phyloP scores from a whole-genome alignment of 2,329 filamentous ascomycete species.

The Ascochyta fabae region DNA sequence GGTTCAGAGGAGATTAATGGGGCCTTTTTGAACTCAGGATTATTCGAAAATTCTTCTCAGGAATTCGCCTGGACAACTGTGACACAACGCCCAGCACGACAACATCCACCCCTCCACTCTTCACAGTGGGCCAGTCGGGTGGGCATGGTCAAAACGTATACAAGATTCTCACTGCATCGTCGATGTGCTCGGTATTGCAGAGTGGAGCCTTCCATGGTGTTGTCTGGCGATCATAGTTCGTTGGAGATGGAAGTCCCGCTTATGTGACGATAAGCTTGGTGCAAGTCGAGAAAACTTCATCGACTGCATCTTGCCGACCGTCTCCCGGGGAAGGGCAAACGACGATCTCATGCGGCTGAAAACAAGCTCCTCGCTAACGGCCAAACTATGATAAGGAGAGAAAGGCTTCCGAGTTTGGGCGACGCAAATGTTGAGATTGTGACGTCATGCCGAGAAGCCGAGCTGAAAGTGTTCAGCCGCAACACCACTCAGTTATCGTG shows the following conservation, averaged over 20 bases:
- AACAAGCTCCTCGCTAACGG: constrained; percentile 9
- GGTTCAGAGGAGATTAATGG: neutral
- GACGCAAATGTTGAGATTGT: neutral
- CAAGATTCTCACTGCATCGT: constrained; percentile 10
- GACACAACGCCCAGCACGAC: constrained; percentile 7
- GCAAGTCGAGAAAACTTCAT: constrained; percentile 5
- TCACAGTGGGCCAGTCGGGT: constrained; percentile 4
- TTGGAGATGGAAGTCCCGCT: constrained; percentile 1
- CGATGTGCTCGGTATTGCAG: constrained; percentile 6
- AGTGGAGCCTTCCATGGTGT: neutral
- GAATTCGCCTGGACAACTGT: neutral
- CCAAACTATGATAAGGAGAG: neutral
- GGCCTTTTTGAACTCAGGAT: neutral
- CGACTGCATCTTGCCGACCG: neutral
- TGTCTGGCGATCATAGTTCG: constrained; percentile 10
- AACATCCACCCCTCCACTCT: constrained; percentile 10
- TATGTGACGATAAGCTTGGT: constrained; percentile 11
- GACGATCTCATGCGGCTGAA: constrained; percentile 19
- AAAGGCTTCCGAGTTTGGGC: constrained; percentile 3
- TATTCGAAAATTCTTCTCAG: neutral
- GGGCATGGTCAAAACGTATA: neutral
- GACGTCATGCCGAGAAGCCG: constrained; percentile 4
- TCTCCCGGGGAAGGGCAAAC: neutral
- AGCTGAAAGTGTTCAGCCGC: constrained; percentile 10
- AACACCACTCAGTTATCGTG: constrained; percentile 3